Percentiles rank a stretch among this genome's conserved stretches.
Evolutionary conservation across 2,329 filamentous ascomycete species (phyloP).

Genomic region (Fusarium multiceps): DNA sequence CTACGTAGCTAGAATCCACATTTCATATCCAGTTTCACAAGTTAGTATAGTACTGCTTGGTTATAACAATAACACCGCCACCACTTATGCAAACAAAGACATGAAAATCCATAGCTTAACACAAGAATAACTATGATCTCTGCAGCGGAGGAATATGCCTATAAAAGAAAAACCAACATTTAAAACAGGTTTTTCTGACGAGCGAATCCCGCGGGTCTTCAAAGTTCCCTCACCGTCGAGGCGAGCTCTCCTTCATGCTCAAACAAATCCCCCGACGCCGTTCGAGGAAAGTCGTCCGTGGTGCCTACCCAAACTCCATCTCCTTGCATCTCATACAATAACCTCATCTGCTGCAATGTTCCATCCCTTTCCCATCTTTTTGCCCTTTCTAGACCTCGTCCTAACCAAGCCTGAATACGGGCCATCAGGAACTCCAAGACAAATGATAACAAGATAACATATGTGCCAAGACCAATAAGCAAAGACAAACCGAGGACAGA

Average conservation of each 20-base stretch:
- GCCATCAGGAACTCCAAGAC: neutral
- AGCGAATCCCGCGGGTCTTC: neutral
- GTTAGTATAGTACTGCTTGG: too few relatives aligned
- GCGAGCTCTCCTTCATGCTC: neutral
- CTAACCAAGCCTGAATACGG: neutral
- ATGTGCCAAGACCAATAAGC: neutral
- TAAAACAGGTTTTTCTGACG: neutral
- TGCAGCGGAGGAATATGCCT: too few relatives aligned
- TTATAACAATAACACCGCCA: too few relatives aligned
- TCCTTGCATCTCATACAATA: neutral
- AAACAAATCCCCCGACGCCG: neutral
- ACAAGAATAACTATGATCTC: too few relatives aligned
- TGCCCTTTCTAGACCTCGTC: neutral
- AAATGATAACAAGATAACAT: neutral
- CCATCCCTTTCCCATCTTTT: neutral
- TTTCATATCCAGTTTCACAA: too few relatives aligned
- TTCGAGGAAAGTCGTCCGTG: neutral
- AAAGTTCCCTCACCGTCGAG: neutral
- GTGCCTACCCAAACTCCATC: neutral
- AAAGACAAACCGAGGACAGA: neutral
- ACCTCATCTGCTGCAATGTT: neutral
- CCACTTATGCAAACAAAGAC: too few relatives aligned
- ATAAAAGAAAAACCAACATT: fast-evolving
- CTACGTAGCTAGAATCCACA: too few relatives aligned
- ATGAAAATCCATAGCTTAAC: too few relatives aligned